Conservation (phyloP, 2,329 filamentous ascomycete species). For the Botryotinia globosa region DNA sequence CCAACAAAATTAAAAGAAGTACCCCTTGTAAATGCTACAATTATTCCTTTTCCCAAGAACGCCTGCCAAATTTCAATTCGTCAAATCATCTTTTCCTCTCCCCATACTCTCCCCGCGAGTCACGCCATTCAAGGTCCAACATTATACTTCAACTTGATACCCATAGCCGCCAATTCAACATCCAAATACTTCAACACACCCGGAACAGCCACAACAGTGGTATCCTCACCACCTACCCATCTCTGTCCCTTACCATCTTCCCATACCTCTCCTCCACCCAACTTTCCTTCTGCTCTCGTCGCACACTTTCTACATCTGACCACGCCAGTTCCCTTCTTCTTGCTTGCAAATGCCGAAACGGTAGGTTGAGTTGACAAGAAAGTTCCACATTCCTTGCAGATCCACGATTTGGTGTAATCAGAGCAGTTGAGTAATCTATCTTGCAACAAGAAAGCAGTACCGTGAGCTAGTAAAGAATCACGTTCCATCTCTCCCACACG, state of each 20-base stretch:
- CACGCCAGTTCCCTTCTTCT: constrained; percentile 63
- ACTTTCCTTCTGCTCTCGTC: constrained; percentile 38
- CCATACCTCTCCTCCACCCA: constrained; percentile 73
- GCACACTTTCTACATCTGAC: constrained; percentile 82
- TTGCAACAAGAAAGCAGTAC: constrained; percentile 89
- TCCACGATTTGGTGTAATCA: constrained; percentile 85
- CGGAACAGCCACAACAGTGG: constrained; percentile 86
- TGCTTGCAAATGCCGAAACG: constrained; percentile 62
- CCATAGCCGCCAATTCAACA: constrained; percentile 95
- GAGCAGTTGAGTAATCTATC: constrained; percentile 97
- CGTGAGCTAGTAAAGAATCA: constrained; percentile 90
- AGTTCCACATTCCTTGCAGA: constrained; percentile 84
- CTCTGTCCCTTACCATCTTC: constrained; percentile 83
- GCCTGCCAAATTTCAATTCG: constrained; percentile 17
- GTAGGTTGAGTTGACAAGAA: constrained; percentile 87
- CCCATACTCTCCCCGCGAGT: background rate
- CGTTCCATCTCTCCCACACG: constrained; percentile 99
- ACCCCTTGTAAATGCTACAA: constrained; percentile 28
- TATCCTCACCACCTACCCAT: constrained; percentile 86
- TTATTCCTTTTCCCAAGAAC: constrained; percentile 21
- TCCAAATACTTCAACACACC: constrained; percentile 91
- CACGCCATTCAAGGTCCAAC: constrained; percentile 47
- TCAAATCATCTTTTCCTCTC: constrained; percentile 5
- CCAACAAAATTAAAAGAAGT: constrained; percentile 13
- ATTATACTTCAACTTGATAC: constrained; percentile 89